Conservation (phyloP, 768 basidiomycete genomes). For the Mycena amicta region DNA sequence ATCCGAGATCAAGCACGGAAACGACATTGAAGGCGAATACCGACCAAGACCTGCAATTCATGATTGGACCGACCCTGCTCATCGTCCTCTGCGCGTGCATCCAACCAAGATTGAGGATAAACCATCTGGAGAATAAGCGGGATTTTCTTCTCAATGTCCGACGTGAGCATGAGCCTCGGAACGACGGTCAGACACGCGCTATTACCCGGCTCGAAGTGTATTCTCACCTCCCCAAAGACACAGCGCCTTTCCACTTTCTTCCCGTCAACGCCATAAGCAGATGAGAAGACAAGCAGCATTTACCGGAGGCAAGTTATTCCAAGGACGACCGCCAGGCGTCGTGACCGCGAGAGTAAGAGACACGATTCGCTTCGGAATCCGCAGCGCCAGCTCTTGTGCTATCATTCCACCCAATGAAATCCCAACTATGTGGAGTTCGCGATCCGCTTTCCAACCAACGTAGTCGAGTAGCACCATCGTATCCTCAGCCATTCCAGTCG, state of each 20-base stretch:
- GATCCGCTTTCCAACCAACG: conserved; percentile 67
- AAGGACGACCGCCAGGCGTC: conserved; percentile 60
- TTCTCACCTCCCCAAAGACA: conserved; percentile 36
- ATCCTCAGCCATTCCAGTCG: conserved; percentile 76
- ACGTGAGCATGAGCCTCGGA: conserved; percentile 40
- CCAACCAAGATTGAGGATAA: conserved; percentile 65
- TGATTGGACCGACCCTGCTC: conserved; percentile 62
- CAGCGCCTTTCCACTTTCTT: conserved; percentile 48
- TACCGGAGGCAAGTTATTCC: conserved; percentile 68
- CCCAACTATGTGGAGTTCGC: conserved; percentile 71
- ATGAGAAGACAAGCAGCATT: background rate
- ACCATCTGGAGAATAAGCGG: conserved; percentile 57
- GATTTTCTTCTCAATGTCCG: conserved; percentile 50
- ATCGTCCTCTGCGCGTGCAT: conserved; percentile 53
- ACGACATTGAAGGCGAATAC: conserved; percentile 3
- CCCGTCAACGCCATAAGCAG: no score
- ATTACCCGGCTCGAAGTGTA: background rate
- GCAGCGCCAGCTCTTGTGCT: conserved; percentile 71
- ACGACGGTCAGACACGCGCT: background rate
- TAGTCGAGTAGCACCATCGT: conserved; percentile 65
- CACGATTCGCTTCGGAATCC: conserved; percentile 65
- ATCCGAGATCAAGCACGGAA: background rate
- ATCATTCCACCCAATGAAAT: conserved; percentile 85
- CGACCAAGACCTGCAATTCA: conserved; percentile 59
- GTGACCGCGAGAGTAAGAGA: conserved; percentile 74